Conservation (phyloP, 2,329 filamentous ascomycete genomes). For the Magnaporthiopsis poae region DNA sequence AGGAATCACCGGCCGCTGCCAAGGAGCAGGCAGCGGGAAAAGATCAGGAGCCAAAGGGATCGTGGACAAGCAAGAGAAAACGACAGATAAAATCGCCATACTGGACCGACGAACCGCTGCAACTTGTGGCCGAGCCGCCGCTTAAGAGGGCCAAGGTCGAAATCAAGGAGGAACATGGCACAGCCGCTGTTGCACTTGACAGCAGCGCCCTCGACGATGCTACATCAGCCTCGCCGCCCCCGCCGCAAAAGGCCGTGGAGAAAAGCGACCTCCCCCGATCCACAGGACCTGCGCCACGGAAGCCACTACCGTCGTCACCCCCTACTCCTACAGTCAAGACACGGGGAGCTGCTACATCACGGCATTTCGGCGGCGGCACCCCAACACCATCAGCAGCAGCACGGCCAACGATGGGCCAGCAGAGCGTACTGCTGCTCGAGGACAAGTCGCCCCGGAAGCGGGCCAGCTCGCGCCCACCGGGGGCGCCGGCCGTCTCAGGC, state of each 20-base stretch:
- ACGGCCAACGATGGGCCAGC: constrained; percentile 8
- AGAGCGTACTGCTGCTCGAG: constrained; percentile 8
- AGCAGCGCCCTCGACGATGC: neutral
- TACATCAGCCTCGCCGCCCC: too few relatives aligned
- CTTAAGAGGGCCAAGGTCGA: neutral
- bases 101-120: constrained; percentile 2
- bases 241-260: constrained; percentile 2
- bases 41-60: neutral
- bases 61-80: neutral
- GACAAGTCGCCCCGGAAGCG: neutral
- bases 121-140: neutral
- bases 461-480: constrained; percentile 28
- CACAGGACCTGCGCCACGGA: neutral
- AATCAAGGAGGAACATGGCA: neutral
- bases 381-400: constrained; percentile 1
- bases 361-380: constrained; percentile 21
- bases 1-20: neutral
- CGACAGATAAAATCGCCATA: constrained; percentile 6
- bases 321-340: constrained; percentile 12
- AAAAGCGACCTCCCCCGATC: constrained; percentile 4
- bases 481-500: constrained; percentile 32
- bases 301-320: neutral
- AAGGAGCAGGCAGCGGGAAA: neutral
- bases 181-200: too few relatives aligned
- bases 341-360: constrained; percentile 22